Base-by-base conservation (phyloP, 2,329 filamentous ascomycete genomes). In the Pezicula neosporulosa region DNA sequence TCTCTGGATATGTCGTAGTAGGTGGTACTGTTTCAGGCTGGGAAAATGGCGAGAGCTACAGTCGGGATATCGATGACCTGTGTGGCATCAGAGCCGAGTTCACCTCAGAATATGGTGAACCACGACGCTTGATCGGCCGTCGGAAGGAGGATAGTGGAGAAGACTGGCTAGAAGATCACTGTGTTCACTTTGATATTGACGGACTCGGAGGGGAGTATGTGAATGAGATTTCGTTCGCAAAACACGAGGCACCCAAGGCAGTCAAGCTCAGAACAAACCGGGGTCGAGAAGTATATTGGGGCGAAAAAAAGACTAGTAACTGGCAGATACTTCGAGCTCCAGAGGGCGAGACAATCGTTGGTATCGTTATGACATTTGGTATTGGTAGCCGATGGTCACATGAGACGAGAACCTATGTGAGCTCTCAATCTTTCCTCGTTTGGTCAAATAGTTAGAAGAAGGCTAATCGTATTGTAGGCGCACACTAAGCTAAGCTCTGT, bases 251-350 rank as follows among this genome's bases (percentile, higher is more conserved):
- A 19, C 27, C 41, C n/a, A 45, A 45, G 6, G 41, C 38, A 21
- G 44, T 49, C 21, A 38, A 51, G 49, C 21, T 51, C 2, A 47
- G 47, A 41, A 52, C 50, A 10, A 52, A 52, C 47, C 42, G 47
- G 12, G 41, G 27, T 9, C 33, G 50, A 41, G 35, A 52, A 15
- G 33, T 37, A 39, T 52, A 33, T 36, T 52, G 43, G 33, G 47
- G 35, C 2, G 38, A 44, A 36, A 7, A 28, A 2, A 4, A 33
- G 3, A 46, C 42, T n/a, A 9, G 8, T 13, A 45, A 52, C 27
- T 52, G 42, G 50, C 8, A 41, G 16, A 39, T 18, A 10, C 33
- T 52, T 13, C 36, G 35, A 9, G 30, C 50, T 10, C 21, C 42
- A 24, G 18, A 30, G n/a, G 37, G 35, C 30, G 45, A 28, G 38